phyloP scores from a whole-genome alignment of 2,329 filamentous ascomycete species.

The Alternaria consortialis region DNA sequence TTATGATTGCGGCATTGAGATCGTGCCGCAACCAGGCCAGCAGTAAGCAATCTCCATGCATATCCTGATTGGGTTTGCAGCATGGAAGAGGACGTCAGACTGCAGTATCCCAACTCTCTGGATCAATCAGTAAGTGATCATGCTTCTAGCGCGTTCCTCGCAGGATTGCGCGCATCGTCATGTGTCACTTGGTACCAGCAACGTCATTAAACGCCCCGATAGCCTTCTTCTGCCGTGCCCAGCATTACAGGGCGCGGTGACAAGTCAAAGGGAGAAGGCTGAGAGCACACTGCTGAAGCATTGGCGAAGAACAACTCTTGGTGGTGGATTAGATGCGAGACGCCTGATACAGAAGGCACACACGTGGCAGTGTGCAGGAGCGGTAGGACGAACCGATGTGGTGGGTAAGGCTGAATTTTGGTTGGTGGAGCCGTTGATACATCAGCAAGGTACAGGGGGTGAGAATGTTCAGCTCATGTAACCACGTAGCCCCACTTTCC shows the following conservation, averaged over 20 bases:
- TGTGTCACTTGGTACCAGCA: slow-evolving; percentile 7
- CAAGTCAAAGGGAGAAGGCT: neutral
- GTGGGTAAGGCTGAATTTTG: slow-evolving; percentile 46
- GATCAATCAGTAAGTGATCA: slow-evolving; percentile 5
- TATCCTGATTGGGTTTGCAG: slow-evolving; percentile 6
- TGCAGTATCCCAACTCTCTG: slow-evolving; percentile 7
- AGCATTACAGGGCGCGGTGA: slow-evolving; percentile 11
- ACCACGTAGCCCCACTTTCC: neutral
- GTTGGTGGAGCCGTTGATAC: slow-evolving; percentile 26
- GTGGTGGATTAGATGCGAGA: neutral
- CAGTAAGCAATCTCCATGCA: neutral
- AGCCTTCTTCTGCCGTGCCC: slow-evolving; percentile 5
- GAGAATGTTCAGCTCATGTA: neutral
- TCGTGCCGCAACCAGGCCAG: slow-evolving; percentile 12
- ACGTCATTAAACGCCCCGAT: slow-evolving; percentile 5
- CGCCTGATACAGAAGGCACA: slow-evolving; percentile 22
- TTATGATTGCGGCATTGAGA: slow-evolving; percentile 11
- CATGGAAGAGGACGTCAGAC: slow-evolving; percentile 16
- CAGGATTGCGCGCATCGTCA: slow-evolving; percentile 4
- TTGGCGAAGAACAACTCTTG: neutral
- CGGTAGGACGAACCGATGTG: slow-evolving; percentile 35
- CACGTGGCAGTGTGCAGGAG: slow-evolving; percentile 45
- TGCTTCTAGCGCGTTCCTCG: slow-evolving; percentile 21
- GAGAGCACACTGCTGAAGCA: slow-evolving; percentile 1
- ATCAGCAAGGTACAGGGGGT: slow-evolving; percentile 2